Base-by-base conservation (phyloP, 2,329 filamentous ascomycete genomes). In the Ceratocystis harringtonii region DNA sequence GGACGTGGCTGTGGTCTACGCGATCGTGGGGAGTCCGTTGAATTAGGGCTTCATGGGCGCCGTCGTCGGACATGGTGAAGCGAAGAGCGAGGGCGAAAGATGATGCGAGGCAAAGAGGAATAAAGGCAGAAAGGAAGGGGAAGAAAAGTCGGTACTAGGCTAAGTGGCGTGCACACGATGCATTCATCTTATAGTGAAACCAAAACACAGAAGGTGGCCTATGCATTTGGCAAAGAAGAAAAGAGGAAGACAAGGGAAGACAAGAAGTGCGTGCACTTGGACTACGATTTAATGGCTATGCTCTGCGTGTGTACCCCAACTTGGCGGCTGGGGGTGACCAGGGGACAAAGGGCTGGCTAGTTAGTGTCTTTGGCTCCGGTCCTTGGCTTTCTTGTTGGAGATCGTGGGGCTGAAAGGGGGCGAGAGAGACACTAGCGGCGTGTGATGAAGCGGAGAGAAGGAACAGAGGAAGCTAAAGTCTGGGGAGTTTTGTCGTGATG, bases 1-100 rank as follows among this genome's bases (percentile, higher is more conserved):
- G 64, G 61, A 68, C 69, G 43, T 72, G 70, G 30, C 70, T 69
- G 63, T 65, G 69, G 63, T 73, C 72, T 70, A 61, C 68, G 70
- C 30, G 30, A 17, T 63, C 45, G 32, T 28, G 30, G 17, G 32
- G 12, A 63, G 50, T 43, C 61, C 41, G 30, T 32, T 57, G 52
- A 17, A 57, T 57, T 7, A 57, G 50, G 25, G 61, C 61, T 50
- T 63, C 65, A 12, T 60, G 64, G 60, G 32, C 63, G 36, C 43
- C 62, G 62, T 65, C 66, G 32, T 60, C n/a, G 28, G 57, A 61
- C 61, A 57, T 62, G 32, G 19, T 62, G 41, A 5, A 8, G 60
- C 1, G 30, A 61, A 44, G 22, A 60, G 58, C 8, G n/a, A 50
- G 30, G 41, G 30, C 7, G 58, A 44, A 41, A 19, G 19, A 19